Base-by-base conservation (phyloP, 2,329 filamentous ascomycete genomes). In the Fusarium falciforme region DNA sequence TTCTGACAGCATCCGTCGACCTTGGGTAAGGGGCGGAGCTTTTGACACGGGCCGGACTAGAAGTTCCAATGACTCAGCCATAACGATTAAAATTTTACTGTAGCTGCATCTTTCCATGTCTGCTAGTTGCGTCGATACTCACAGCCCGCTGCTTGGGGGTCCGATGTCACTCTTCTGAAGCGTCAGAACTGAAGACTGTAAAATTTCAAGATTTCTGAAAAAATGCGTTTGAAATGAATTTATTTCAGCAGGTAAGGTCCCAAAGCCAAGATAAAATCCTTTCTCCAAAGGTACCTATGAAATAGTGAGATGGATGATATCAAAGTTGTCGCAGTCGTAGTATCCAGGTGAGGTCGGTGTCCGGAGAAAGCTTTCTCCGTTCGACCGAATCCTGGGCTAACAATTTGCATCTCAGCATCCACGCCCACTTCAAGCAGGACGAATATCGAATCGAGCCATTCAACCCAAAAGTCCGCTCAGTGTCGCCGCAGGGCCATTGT, bases 331-430 rank as follows among this genome's bases (percentile, higher is more conserved):
- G 2, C 52, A 11, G 8, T 36, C 7, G 4, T 2, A n/a, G 54
- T 14, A 20, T 35, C 10, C 16, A 11, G 4, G 27, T 55, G 52
- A 36, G 35, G 40, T 52, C 27, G 40, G 14, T 8, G 4, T 7
- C 8, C 72, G 72, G 72, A 55, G 25, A 47, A 61, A 71, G 8
- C 5, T 75, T 75, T n/a, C 38, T 61, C 72, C 72, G 72, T 2
- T 31, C 25, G 42, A 55, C 16, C 12, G 20, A n/a, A 42, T 27
- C 33, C 44, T 14, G 16, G 60, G 64, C 69, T 75, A 75, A 75
- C 66, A 75, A 63, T 75, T 75, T 75, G 44, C 66, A 59, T 29
- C 69, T 73, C 66, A 29, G 68, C 54, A 75, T 75, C 49, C 52
- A 67, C 54, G 16, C 20, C 9, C 72, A 63, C 57, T 68, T 71